A percentile compares a stretch with the other conserved stretches of the same genome.
These are phyloP conservation scores for Rhodotorula sp. DNA, from an alignment of 1,284 basidiomycete genomes.

Conservation along the genomic window DNA sequence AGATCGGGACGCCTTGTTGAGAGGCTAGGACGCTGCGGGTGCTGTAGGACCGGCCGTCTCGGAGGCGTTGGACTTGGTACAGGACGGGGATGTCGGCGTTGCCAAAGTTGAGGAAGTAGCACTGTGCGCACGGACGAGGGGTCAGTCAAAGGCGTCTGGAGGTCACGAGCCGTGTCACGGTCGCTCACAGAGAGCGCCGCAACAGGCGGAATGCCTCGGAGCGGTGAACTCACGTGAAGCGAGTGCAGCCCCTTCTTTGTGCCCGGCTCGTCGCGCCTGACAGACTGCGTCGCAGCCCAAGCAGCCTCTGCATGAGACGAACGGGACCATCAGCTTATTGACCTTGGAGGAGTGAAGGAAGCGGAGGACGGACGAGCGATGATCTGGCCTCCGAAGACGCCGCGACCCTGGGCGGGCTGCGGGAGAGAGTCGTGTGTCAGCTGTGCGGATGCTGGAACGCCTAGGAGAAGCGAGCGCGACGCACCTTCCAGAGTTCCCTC, in stretches of 20 bases:
- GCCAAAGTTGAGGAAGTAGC: slow-evolving; percentile 76
- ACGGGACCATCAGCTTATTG: neutral
- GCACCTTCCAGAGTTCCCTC: slow-evolving; percentile 60
- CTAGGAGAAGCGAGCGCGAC: neutral
- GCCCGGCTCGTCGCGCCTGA: slow-evolving; percentile 25
- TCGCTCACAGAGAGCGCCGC: slow-evolving; percentile 42
- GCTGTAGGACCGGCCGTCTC: slow-evolving; percentile 63
- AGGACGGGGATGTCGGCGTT: slow-evolving; percentile 73
- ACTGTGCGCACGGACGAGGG: slow-evolving; percentile 52
- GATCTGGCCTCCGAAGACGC: slow-evolving; percentile 82
- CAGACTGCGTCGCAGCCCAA: slow-evolving; percentile 33
- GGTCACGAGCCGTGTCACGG: neutral
- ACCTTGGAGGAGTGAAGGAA: slow-evolving; percentile 56
- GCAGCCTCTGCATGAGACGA: slow-evolving; percentile 26
- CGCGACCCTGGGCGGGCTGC: slow-evolving; percentile 51
- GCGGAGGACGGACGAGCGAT: slow-evolving; percentile 61
- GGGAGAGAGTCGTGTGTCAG: neutral
- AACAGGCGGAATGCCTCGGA: neutral
- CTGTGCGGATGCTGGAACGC: too few relatives aligned
- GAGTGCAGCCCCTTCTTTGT: slow-evolving; percentile 54
- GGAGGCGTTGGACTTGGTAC: slow-evolving; percentile 64
- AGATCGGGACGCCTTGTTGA: slow-evolving; percentile 73
- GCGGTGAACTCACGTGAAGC: slow-evolving; percentile 66
- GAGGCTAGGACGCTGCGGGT: slow-evolving; percentile 71
- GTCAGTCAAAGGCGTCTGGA: too few relatives aligned